Base-by-base conservation (phyloP, 2,329 filamentous ascomycete genomes). In the Xylariaceae sp. region DNA sequence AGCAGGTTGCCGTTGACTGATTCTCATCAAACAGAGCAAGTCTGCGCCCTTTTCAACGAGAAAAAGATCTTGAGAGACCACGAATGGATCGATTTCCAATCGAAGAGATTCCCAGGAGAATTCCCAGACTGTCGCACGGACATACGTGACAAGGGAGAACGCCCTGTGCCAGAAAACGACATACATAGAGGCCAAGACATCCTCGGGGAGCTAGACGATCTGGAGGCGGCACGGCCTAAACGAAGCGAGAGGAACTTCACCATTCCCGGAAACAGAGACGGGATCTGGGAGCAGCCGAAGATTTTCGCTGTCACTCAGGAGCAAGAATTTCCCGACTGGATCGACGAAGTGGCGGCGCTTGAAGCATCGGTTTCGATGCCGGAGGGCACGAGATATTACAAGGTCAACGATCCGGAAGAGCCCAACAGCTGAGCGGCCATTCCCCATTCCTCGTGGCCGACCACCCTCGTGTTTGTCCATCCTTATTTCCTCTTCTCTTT, bases 301-400 rank as follows among this genome's bases (percentile, higher is more conserved):
- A 27, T 54, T 44, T 44, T 2, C 9, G 5, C 29, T 47, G 2
- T 9, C 5, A 12, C 29, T 8, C 11, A 34, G 11, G 4, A 30
- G 27, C 35, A n/a, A 8, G 8, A 27, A 8, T 63, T 58, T 30
- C 37, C 30, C 2, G 58, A 61, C 31, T 62, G 62, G 62, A 55
- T 64, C 3, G 62, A 63, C 3, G 63, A 63, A 35, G 48, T 56
- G 1, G 60, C 58, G n/a, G 57, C 55, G 3, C 39, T 62, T 1
- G 61, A 63, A 37, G 45, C 53, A 1, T 53, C 55, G 12, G 48
- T 46, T 27, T 53, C 40, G 9, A 51, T 57, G 53, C 58, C 58
- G 1, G 30, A 42, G 2, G 57, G 58, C 6, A 61, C 60, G 1
- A 51, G 59, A 6, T 61, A 60, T 37, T 63, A 64, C 47, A 49